phyloP scores from a whole-genome alignment of 1,284 basidiomycete species.

The Boletus smithii region DNA sequence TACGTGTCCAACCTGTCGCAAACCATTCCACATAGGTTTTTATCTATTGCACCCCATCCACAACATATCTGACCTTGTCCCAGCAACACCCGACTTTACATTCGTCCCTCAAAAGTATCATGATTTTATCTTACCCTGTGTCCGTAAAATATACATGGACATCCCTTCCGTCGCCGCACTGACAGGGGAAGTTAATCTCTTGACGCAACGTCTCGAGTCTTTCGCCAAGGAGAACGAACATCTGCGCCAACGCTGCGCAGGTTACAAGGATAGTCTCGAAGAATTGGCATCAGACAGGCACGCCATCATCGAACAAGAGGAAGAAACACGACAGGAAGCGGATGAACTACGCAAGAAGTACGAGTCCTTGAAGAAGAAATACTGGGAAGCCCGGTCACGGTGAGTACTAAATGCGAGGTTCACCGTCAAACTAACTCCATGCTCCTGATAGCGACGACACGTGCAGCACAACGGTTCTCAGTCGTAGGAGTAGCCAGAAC shows the following conservation, averaged over 20 bases:
- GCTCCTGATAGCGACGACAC: constrained; percentile 10
- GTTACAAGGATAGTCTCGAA: constrained; percentile 31
- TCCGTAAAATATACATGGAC: constrained; percentile 59
- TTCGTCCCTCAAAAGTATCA: constrained; percentile 61
- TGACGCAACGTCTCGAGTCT: constrained; percentile 36
- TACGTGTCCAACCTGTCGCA: constrained; percentile 59
- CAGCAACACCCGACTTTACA: constrained; percentile 42
- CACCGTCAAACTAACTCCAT: neutral
- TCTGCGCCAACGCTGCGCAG: constrained; percentile 41
- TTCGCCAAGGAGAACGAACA: constrained; percentile 40
- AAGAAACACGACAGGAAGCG: constrained; percentile 28
- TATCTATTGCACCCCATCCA: neutral
- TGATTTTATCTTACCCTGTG: constrained; percentile 48
- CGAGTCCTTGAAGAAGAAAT: constrained; percentile 21
- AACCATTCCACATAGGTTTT: constrained; percentile 51
- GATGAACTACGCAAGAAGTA: constrained; percentile 34
- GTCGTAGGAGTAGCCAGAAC: constrained; percentile 12
- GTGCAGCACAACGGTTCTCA: neutral
- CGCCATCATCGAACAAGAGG: constrained; percentile 29
- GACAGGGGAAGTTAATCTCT: constrained; percentile 27
- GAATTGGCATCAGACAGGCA: constrained; percentile 37
- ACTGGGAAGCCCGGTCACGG: constrained; percentile 13
- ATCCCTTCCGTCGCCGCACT: constrained; percentile 32
- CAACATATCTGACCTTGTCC: constrained; percentile 2
- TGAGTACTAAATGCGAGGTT: constrained; percentile 13